Conservation (phyloP, 2,329 filamentous ascomycete species). For the Fusarium protoensiforme region DNA sequence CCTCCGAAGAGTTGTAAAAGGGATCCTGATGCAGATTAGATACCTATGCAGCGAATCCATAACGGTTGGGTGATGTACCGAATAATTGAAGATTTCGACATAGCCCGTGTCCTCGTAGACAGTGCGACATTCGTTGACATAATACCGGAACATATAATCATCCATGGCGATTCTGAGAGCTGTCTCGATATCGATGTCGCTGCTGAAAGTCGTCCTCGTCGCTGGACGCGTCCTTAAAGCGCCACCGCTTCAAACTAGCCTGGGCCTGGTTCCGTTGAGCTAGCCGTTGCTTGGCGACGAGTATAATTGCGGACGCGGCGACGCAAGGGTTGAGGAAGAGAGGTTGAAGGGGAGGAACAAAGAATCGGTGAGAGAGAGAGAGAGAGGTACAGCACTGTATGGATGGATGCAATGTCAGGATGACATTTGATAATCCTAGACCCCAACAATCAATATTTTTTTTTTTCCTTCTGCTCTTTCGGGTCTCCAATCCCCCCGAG, state of each 20-base stretch:
- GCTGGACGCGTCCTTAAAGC: constrained; percentile 21
- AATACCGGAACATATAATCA: constrained; percentile 66
- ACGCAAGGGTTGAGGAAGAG: background rate
- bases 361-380: constrained; percentile 33
- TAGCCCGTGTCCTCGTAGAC: constrained; percentile 66
- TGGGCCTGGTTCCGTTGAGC: background rate
- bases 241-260: constrained; percentile 15
- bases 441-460: constrained; percentile 5
- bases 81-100: constrained; percentile 69
- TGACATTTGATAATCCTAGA: constrained; percentile 16
- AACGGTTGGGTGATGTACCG: constrained; percentile 53
- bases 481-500: background rate
- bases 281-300: constrained; percentile 31
- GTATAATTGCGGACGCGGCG: background rate
- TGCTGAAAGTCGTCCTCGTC: background rate
- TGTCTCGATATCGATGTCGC: background rate
- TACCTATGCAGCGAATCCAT: background rate
- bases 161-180: constrained; percentile 56
- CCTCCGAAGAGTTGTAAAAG: constrained; percentile 60
- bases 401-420: constrained; percentile 27
- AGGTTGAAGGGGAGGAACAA: background rate
- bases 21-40: constrained; percentile 54
- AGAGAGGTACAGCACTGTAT: constrained; percentile 13
- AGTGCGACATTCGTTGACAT: constrained; percentile 59
- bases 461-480: background rate